A percentile compares a stretch with the other conserved stretches of the same genome.
phyloP scores from a whole-genome alignment of 768 basidiomycete species.

The Strobilomyces confusus region DNA sequence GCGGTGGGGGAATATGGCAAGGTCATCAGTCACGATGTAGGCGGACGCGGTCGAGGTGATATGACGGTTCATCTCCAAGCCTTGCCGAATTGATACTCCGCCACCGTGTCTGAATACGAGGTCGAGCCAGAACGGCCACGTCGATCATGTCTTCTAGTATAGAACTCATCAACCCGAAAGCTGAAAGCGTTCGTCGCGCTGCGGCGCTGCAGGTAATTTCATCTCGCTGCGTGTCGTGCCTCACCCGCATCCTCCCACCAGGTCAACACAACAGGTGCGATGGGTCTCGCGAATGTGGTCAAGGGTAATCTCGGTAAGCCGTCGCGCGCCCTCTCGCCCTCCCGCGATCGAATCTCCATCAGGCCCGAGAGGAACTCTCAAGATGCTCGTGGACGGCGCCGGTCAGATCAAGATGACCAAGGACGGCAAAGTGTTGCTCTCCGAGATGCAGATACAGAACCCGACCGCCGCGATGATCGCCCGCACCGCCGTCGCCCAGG shows the following conservation, averaged over 20 bases:
- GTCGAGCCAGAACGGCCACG: slow-evolving; percentile 17
- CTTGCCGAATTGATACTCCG: slow-evolving; percentile 33
- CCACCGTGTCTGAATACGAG: slow-evolving; percentile 14
- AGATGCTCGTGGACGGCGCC: slow-evolving; percentile 98
- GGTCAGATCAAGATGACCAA: slow-evolving; percentile 99
- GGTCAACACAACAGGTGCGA: slow-evolving; percentile 92
- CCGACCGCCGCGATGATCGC: slow-evolving; percentile 99
- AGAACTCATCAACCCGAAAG: slow-evolving; percentile 95
- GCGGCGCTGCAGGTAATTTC: slow-evolving; percentile 81
- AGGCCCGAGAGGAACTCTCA: slow-evolving; percentile 96
- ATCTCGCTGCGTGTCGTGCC: slow-evolving; percentile 16
- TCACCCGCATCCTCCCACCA: slow-evolving; percentile 33
- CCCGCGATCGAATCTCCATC: slow-evolving; percentile 24
- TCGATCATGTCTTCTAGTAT: slow-evolving; percentile 67
- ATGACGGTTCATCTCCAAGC: slow-evolving; percentile 29
- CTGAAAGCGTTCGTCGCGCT: slow-evolving; percentile 86
- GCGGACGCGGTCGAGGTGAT: slow-evolving; percentile 27
- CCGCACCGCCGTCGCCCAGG: slow-evolving; percentile 95
- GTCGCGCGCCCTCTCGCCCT: slow-evolving; percentile 21
- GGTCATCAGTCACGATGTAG: slow-evolving; percentile 25
- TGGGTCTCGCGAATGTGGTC: slow-evolving; percentile 96
- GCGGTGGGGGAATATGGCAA: slow-evolving; percentile 26
- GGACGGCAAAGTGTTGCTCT: slow-evolving; percentile 96
- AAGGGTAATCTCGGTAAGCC: slow-evolving; percentile 91
- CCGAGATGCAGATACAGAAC: slow-evolving; percentile 99